A percentile compares a stretch with the other conserved stretches of the same genome.
Evolutionary conservation across 768 basidiomycete species (phyloP).

Genomic region (Podaxis sp.): DNA sequence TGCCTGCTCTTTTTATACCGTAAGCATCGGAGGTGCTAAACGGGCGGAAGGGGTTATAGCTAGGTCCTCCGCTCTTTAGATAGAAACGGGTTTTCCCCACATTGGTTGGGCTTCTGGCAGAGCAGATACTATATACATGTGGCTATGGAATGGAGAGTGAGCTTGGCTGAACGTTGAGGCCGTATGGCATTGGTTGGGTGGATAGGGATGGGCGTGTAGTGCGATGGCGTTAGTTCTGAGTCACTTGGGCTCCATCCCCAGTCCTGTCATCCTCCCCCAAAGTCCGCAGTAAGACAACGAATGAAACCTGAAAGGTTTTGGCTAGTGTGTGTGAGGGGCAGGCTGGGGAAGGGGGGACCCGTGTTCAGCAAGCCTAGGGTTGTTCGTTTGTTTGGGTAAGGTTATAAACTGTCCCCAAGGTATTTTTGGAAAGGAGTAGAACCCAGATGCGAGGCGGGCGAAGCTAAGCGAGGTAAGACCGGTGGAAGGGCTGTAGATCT

Average conservation of each 20-base stretch:
- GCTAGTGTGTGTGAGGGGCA: background rate
- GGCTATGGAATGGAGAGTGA: background rate
- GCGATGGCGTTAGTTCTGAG: background rate
- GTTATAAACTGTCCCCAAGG: background rate
- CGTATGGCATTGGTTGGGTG: background rate
- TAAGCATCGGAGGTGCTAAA: background rate
- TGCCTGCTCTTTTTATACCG: background rate
- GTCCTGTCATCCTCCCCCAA: background rate
- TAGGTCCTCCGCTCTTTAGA: background rate
- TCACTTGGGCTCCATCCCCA: background rate
- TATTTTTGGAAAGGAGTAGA: background rate
- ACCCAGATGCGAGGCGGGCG: background rate
- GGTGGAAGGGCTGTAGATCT: background rate
- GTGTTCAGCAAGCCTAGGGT: background rate
- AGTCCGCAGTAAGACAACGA: background rate
- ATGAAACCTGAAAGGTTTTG: slow-evolving; percentile 1
- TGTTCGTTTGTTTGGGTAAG: background rate
- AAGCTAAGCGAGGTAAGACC: background rate
- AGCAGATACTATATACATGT: background rate
- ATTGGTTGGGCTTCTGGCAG: background rate
- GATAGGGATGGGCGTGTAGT: background rate
- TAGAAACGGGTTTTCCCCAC: background rate
- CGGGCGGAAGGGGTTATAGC: background rate
- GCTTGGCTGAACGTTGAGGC: background rate
- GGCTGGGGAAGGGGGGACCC: background rate